Conservation (phyloP, 768 basidiomycete species). For the Tylopilus subfusipes region DNA sequence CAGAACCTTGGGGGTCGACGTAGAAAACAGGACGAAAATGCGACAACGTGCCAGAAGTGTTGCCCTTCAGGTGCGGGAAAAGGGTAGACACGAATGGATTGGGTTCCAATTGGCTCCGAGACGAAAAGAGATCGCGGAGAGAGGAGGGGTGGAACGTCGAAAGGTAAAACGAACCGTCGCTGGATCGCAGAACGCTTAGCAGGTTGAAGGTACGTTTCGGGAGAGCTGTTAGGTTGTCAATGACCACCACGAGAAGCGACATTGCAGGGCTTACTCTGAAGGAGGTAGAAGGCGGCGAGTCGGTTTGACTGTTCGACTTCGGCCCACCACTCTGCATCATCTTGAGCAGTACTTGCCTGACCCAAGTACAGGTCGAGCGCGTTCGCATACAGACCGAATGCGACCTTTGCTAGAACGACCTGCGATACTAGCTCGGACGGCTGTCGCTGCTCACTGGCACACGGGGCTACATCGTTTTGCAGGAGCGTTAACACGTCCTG, state of each 20-base stretch:
- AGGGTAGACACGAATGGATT: constrained; percentile 52
- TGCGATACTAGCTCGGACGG: constrained; percentile 13
- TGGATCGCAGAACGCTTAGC: constrained; percentile 39
- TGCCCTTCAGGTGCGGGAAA: constrained; percentile 58
- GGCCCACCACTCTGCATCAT: constrained; percentile 85
- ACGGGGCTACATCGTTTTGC: constrained; percentile 4
- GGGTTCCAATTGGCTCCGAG: constrained; percentile 43
- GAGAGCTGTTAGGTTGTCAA: constrained; percentile 22
- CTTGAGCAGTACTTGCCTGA: constrained; percentile 67
- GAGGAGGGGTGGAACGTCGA: constrained; percentile 47
- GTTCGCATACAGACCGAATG: constrained; percentile 59
- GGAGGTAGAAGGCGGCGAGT: constrained; percentile 58
- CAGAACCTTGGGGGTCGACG: constrained; percentile 2
- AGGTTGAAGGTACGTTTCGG: constrained; percentile 31
- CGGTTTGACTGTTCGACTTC: constrained; percentile 58
- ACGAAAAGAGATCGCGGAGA: constrained; percentile 47
- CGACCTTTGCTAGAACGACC: constrained; percentile 47
- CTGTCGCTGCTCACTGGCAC: neutral
- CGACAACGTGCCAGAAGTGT: constrained; percentile 25
- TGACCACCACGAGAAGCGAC: neutral
- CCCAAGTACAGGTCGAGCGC: constrained; percentile 60
- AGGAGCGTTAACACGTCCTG: constrained; percentile 15
- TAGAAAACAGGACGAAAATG: constrained; percentile 11
- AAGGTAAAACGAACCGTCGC: constrained; percentile 43
- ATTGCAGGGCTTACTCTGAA: constrained; percentile 64